phyloP scores from a whole-genome alignment of 495 filamentous ascomycete genomes.

The Trichodelitschia bisporula region DNA sequence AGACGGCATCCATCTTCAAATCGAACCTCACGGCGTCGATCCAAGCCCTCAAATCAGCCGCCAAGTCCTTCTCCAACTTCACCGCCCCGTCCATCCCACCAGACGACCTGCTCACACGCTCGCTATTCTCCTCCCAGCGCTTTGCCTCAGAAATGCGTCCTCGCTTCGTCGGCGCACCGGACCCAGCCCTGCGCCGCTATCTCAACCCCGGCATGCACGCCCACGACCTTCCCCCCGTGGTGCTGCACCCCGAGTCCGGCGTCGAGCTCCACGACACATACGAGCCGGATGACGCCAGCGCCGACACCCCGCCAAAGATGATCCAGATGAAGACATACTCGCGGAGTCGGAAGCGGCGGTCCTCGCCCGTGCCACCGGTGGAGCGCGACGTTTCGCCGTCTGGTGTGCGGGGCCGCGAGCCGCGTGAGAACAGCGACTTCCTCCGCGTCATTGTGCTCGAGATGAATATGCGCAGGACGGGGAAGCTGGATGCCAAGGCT shows the following conservation, averaged over 20 bases:
- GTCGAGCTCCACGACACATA: slow-evolving; percentile 5
- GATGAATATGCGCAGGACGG: slow-evolving; percentile 85
- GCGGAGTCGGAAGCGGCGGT: not conserved
- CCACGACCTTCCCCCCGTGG: slow-evolving; percentile 1
- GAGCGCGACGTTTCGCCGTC: too few relatives aligned
- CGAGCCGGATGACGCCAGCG: not conserved
- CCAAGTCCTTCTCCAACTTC: slow-evolving; percentile 58
- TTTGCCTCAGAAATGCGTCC: slow-evolving; percentile 80
- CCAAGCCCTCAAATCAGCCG: slow-evolving; percentile 62
- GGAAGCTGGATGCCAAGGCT: slow-evolving; percentile 71
- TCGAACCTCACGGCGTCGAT: slow-evolving; percentile 90
- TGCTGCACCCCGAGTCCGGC: slow-evolving; percentile 6
- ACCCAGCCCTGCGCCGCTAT: slow-evolving; percentile 73
- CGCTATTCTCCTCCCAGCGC: slow-evolving; percentile 44
- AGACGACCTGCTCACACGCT: slow-evolving; percentile 76
- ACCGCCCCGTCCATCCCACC: slow-evolving; percentile 40
- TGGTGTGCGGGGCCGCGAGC: slow-evolving; percentile 51
- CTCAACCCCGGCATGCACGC: slow-evolving; percentile 38
- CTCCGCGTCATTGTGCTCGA: slow-evolving; percentile 84
- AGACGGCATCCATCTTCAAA: slow-evolving; percentile 32
- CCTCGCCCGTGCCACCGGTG: too few relatives aligned
- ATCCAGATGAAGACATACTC: slow-evolving; percentile 18
- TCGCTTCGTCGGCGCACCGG: slow-evolving; percentile 49
- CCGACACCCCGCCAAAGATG: slow-evolving; percentile 6
- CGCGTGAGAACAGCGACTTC: slow-evolving; percentile 84